Base-by-base conservation (phyloP, 2,329 filamentous ascomycete genomes). In the Malbranchea zuffiana region DNA sequence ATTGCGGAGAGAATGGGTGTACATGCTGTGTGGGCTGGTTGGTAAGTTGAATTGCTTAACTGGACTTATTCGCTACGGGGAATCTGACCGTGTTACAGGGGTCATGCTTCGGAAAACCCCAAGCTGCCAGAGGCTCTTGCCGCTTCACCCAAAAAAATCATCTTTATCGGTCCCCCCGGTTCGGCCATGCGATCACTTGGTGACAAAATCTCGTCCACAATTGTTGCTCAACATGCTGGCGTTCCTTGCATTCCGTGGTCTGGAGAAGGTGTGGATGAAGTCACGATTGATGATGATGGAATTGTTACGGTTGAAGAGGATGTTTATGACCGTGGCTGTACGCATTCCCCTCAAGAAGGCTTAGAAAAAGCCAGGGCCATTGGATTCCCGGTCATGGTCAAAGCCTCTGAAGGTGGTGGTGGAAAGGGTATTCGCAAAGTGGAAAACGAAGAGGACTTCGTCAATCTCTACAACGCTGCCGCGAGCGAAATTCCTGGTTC, bases 241-340 rank as follows among this genome's bases (percentile, higher is more conserved):
- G 92, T 98, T 31, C 90, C 90, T 28, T 98, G 90, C 58, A 98
- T 98, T 56, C 90, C 90, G n/a, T 98, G 90, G 90, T 98, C 90
- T 32, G 90, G 90, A 61, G 85, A 85, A 18, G 90, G 90, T 41
- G 85, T 98, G 16, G 74, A 84, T 47, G 62, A 81, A 39, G 90
- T 98, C 45, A 65, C 71, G 40, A 68, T 95, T 32, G 87, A 93
- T 58, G 66, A 76, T 3, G 59, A 84, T 6, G 87, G 83, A 47
- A 90, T 98, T 46, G 92, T 98, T 41, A 96, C 90, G 1, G 90
- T 98, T 42, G 71, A 75, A 26, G 86, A 94, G 37, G 68, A 85
- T 4, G 56, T 92, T 41, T 98, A 98, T 62, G 73, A 78, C 51
- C 82, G 87, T 64, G 90, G 90, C 45, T 98, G 90, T 62, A 90